phyloP scores from a whole-genome alignment of 2,329 filamentous ascomycete species.

The Dactylellina sp. region DNA sequence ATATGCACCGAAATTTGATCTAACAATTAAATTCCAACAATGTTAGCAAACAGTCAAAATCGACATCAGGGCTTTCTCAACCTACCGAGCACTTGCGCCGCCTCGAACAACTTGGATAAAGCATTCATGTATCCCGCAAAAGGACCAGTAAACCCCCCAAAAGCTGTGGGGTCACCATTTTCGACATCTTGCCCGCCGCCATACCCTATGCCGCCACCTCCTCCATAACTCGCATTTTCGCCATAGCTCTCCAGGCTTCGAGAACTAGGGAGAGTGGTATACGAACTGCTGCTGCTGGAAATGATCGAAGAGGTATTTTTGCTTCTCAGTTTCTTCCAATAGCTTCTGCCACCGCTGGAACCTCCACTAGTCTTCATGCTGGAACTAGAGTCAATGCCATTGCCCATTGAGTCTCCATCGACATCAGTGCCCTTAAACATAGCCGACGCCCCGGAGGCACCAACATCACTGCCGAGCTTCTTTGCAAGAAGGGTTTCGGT shows the following conservation, averaged over 20 bases:
- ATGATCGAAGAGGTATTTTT: conserved; percentile 74
- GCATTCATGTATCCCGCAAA: conserved; percentile 92
- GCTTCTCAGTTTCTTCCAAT: conserved; percentile 84
- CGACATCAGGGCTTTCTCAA: conserved; percentile 51
- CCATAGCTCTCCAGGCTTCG: conserved; percentile 61
- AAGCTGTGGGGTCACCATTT: conserved; percentile 31
- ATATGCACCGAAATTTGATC: conserved; percentile 58
- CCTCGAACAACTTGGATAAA: conserved; percentile 89
- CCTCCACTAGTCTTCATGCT: conserved; percentile 68
- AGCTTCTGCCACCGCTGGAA: conserved; percentile 64
- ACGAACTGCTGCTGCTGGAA: conserved; percentile 62
- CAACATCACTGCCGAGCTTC: conserved; percentile 93
- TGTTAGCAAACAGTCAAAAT: conserved; percentile 20
- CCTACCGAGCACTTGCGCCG: conserved; percentile 90
- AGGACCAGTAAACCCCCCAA: conserved; percentile 79
- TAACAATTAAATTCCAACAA: conserved; percentile 11
- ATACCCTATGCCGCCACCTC: conserved; percentile 61
- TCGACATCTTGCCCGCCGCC: conserved; percentile 63
- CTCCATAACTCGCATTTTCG: conserved; percentile 64
- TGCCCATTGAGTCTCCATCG: conserved; percentile 66
- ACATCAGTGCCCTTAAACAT: conserved; percentile 75
- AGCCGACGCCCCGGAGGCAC: conserved; percentile 77
- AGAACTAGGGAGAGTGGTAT: conserved; percentile 39
- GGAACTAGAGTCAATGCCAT: conserved; percentile 60
- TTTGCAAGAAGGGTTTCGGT: conserved; percentile 80